Evolutionary conservation across 306 rosid genomes (phyloP).

Genomic region (Abrus pulchellus): DNA sequence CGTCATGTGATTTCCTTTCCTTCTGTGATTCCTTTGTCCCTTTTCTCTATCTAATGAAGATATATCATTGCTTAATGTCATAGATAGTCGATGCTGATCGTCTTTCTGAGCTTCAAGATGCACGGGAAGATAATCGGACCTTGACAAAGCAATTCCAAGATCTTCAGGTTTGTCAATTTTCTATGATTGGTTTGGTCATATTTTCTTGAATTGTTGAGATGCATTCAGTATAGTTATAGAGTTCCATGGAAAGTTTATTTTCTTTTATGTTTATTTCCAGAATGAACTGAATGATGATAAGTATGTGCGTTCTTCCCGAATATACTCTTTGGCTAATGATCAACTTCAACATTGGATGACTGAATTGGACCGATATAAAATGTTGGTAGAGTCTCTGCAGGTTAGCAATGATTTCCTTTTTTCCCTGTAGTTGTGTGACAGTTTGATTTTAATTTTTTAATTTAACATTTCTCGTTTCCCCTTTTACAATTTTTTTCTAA

Average conservation of each 20-base stretch:
- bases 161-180: conserved; percentile 74
- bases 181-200: conserved; percentile 22
- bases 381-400: conserved; percentile 78
- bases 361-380: conserved; percentile 75
- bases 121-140: conserved; percentile 68
- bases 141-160: conserved; percentile 83
- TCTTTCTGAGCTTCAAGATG: conserved; percentile 84
- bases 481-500: conserved; percentile 32
- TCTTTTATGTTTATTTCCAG: conserved; percentile 58
- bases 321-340: conserved; percentile 78
- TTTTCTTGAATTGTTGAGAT: conserved; percentile 40
- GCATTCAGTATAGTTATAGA: neutral
- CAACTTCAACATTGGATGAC: conserved; percentile 93
- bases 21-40: conserved; percentile 21
- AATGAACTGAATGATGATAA: conserved; percentile 87
- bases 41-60: conserved; percentile 32
- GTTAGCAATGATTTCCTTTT: conserved; percentile 55
- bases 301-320: conserved; percentile 73
- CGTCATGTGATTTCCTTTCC: conserved; percentile 33
- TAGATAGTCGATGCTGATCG: conserved; percentile 84
- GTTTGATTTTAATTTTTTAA: conserved; percentile 12
- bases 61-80: conserved; percentile 44
- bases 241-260: conserved; percentile 36
- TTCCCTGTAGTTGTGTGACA: neutral
- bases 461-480: conserved; percentile 28